These are phyloP conservation scores for Russula griseocarnosa DNA, from an alignment of 768 basidiomycete genomes.

Conservation along the genomic window DNA sequence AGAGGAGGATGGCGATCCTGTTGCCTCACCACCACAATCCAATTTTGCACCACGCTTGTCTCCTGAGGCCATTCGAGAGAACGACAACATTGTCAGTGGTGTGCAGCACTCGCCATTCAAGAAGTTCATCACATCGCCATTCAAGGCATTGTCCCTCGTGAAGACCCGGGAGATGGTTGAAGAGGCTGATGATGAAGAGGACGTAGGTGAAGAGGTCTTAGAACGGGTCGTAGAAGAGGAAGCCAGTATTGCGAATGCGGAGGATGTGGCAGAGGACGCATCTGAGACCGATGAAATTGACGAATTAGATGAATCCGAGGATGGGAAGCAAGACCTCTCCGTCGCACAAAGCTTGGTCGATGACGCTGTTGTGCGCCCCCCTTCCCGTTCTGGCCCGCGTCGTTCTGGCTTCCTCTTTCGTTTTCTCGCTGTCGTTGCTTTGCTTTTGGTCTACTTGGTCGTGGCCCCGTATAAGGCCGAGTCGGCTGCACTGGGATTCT, in stretches of 20 bases:
- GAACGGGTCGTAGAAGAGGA: slow-evolving; percentile 23
- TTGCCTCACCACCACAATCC: slow-evolving; percentile 47
- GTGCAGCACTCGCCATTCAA: slow-evolving; percentile 25
- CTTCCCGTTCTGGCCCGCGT: slow-evolving; percentile 1
- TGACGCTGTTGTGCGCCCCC: slow-evolving; percentile 31
- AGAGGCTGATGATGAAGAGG: slow-evolving; percentile 29
- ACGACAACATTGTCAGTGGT: slow-evolving; percentile 18
- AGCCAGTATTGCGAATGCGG: slow-evolving; percentile 3
- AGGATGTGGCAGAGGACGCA: slow-evolving; percentile 8
- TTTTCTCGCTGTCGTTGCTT: slow-evolving; percentile 38
- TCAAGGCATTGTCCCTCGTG: slow-evolving; percentile 18
- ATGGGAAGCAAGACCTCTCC: slow-evolving; percentile 28
- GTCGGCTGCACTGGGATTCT: slow-evolving; percentile 72
- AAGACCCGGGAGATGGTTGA: slow-evolving; percentile 24
- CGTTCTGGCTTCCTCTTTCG: slow-evolving; percentile 37
- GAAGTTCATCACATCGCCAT: slow-evolving; percentile 5
- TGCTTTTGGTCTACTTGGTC: slow-evolving; percentile 34
- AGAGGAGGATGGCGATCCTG: slow-evolving; percentile 19
- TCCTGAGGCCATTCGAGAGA: slow-evolving; percentile 36
- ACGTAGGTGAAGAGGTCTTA: slow-evolving; percentile 22
- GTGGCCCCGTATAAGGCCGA: slow-evolving; percentile 54
- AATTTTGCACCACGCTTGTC: slow-evolving; percentile 55
- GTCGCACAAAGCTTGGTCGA: slow-evolving; percentile 42
- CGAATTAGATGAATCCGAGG: slow-evolving; percentile 29
- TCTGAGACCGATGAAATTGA: slow-evolving; percentile 15